These are phyloP conservation scores for Rhodomyrtus psidioides DNA, from an alignment of 441 rosid species.

Conservation along the genomic window DNA sequence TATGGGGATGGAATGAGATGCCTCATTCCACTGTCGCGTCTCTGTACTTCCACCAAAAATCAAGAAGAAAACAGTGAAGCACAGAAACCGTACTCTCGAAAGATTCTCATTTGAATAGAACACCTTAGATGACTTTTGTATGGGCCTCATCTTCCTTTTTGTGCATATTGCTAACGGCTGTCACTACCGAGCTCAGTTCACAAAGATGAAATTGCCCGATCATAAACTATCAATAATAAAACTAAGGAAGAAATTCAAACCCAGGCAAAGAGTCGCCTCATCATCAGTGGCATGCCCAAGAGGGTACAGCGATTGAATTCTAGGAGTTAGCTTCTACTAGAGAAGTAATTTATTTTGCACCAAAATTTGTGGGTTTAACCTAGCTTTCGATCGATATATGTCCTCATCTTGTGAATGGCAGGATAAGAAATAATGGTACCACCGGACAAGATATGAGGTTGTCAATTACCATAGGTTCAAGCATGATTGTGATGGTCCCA, in stretches of 20 bases:
- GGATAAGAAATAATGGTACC: background rate
- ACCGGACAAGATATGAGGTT: background rate
- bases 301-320: background rate
- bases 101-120: background rate
- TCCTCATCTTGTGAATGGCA: background rate
- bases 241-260: background rate
- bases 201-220: background rate
- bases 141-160: background rate
- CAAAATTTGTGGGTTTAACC: background rate
- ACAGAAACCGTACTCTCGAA: background rate
- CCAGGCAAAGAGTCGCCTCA: background rate
- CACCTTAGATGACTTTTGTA: background rate
- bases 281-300: background rate
- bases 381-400: too few species aligned
- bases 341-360: background rate
- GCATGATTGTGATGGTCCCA: background rate
- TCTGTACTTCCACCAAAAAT: background rate
- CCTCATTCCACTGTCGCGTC: background rate
- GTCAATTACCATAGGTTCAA: background rate
- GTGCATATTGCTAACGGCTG: background rate
- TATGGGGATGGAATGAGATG: background rate
- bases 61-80: background rate
- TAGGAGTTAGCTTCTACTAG: background rate
- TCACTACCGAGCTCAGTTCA: background rate
- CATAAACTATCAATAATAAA: background rate